Base-by-base conservation (phyloP, 1,284 basidiomycete species). In the Leccinum fallax region DNA sequence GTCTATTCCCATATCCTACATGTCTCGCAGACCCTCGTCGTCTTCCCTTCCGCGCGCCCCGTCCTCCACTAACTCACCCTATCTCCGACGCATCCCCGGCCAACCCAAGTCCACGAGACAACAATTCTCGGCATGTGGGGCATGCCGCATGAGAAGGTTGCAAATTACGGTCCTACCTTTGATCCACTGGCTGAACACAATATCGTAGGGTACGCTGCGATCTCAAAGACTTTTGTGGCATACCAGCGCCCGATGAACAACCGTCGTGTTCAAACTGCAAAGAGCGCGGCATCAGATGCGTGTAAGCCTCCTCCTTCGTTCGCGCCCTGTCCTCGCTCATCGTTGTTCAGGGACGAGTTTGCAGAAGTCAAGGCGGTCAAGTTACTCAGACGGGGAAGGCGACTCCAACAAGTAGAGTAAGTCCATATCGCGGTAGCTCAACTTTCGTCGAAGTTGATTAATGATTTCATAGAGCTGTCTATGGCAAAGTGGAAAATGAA, bases 321-420 rank as follows among this genome's bases (percentile, higher is more conserved):
- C 24, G 7, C 49, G 36, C 19, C 30, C 32, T 53, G 34, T 54
- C 63, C 59, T 48, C 26, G 40, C 66, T 60, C 30, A 71, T 21
- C 38, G 60, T 16, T 34, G 57, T 26, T 28, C 57, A 95, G 93
- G 30, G 93, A 95, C 74, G 93, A 92, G 72, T 95, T 92, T 69
- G 91, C 92, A 15, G 90, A 93, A 66, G 85, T 94, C 57, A 95
- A 94, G 71, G 89, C 92, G 3, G 92, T 92, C 60, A 95, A 95
- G 76, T 79, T 93, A 40, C 83, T 95, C 16, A 81, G 93, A 58
- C 86, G 93, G 49, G 93, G 93, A 26, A 85, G 93, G 59, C 84
- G 94, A 32, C 82, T 95, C 15, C 92, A 94, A 66, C 90, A 94
- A 78, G 92, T 94, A 69, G 88, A 89, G 85, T 85, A 66, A 58